Evolutionary conservation across 1,284 basidiomycete species (phyloP).

Genomic region (Cryptococcus sp.): DNA sequence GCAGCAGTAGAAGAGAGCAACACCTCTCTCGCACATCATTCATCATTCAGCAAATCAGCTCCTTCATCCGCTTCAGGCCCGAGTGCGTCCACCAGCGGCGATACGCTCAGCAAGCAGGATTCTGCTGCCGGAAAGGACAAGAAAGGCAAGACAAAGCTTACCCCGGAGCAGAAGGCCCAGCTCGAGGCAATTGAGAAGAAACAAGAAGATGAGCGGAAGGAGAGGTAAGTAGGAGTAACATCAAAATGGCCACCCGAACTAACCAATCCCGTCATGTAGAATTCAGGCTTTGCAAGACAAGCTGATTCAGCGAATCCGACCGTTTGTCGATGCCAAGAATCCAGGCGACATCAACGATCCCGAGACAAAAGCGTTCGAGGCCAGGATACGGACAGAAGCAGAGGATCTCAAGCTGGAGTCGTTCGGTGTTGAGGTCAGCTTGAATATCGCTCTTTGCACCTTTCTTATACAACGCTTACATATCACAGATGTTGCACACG

Average conservation of each 20-base stretch:
- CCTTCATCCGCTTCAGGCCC: slow-evolving; percentile 14
- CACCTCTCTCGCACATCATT: slow-evolving; percentile 37
- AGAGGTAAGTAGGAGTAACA: slow-evolving; percentile 55
- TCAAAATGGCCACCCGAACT: background rate
- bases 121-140: slow-evolving; percentile 43
- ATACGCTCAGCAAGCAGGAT: slow-evolving; percentile 14
- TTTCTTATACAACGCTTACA: background rate
- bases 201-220: slow-evolving; percentile 74
- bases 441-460: background rate
- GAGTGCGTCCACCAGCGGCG: slow-evolving; percentile 31
- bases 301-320: slow-evolving; percentile 77
- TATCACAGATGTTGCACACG: slow-evolving; percentile 68
- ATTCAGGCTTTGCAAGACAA: slow-evolving; percentile 71
- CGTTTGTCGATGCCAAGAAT: slow-evolving; percentile 82
- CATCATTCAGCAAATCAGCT: slow-evolving; percentile 26
- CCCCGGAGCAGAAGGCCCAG: slow-evolving; percentile 80
- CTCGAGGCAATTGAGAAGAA: slow-evolving; percentile 76
- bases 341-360: slow-evolving; percentile 84
- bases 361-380: slow-evolving; percentile 76
- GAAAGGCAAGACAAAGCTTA: slow-evolving; percentile 65
- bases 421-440: slow-evolving; percentile 87
- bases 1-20: slow-evolving; percentile 20
- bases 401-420: slow-evolving; percentile 97
- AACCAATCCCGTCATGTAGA: slow-evolving; percentile 18
- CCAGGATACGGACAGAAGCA: slow-evolving; percentile 78